A percentile compares a stretch with the other conserved stretches of the same genome.
These are phyloP conservation scores for Colletotrichum cereale DNA, from an alignment of 2,329 filamentous ascomycete genomes.

Conservation along the genomic window DNA sequence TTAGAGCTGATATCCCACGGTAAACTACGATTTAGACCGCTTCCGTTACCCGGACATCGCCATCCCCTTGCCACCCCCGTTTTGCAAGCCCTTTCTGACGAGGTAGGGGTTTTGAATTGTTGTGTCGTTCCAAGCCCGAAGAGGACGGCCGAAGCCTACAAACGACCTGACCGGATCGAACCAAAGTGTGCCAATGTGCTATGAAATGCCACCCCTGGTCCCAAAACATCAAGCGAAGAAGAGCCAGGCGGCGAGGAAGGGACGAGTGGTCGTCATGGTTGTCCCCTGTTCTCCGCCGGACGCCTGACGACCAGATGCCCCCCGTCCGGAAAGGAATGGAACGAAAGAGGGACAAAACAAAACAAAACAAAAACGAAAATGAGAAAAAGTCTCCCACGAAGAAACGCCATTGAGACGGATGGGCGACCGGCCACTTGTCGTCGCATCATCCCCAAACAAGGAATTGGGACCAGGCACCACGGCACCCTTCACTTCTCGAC, in stretches of 20 bases:
- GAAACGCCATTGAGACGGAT: constrained; percentile 9
- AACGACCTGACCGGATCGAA: not conserved
- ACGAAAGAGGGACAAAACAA: not conserved
- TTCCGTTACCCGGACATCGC: not conserved
- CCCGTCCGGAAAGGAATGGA: not conserved
- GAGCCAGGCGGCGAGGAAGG: not conserved
- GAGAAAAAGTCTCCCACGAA: not conserved
- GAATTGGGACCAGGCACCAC: constrained; percentile 1
- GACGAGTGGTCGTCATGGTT: not conserved
- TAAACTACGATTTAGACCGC: not conserved
- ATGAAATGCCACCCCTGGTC: not conserved
- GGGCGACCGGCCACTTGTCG: not conserved
- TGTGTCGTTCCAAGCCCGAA: not conserved
- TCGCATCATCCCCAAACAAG: constrained; percentile 1
- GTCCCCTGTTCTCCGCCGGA: not conserved
- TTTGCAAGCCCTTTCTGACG: not conserved
- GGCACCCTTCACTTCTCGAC: not conserved
- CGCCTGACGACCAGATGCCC: not conserved
- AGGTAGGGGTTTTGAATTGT: not conserved
- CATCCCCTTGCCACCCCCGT: not conserved
- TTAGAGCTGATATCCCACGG: not conserved
- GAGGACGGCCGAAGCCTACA: not conserved
- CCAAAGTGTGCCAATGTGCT: constrained; percentile 7
- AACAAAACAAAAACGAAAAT: not conserved
- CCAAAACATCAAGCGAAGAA: constrained; percentile 7